Base-by-base conservation (phyloP, 1,284 basidiomycete species). In the Coniophora puteana region DNA sequence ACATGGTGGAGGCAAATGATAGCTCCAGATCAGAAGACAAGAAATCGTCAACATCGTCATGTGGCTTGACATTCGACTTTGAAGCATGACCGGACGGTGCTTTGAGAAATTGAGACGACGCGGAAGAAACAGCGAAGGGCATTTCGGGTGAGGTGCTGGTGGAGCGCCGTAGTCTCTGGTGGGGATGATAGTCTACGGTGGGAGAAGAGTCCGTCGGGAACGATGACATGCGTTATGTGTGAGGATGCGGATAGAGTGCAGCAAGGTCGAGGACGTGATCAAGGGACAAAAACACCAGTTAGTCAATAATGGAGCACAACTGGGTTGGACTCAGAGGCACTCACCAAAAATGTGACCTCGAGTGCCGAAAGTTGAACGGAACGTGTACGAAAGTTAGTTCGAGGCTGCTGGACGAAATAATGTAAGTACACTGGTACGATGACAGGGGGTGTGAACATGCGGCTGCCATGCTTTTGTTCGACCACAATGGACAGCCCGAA, bases 1-100 rank as follows among this genome's bases (percentile, higher is more conserved):
- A 89, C 60, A 89, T 80, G 48, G 74, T 85, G 21, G 85, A 87
- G 11, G 84, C 84, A 56, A 89, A 89, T 13, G 86, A 89, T 30
- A 79, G 67, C 55, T 89, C 86, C 32, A 89, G 72, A 53, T 87
- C 82, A 11, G 80, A 83, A 21, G 78, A 78, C 34, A 81, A 69
- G 57, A 80, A 82, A 30, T 81, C 76, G 46, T 86, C 79, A 40
- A 78, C 58, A 40, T 83, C 78, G 52, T 77, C 71, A 43, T 59
- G 62, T 34, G 61, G 55, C 36, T 57, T 62, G 48, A 54, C 59
- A 41, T 58, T 57, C 35, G 61, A 67, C 58, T 78, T 77, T 51
- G 74, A 71, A 24, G 67, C 62, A 44, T 71, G 70, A 11, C 69
- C 68, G 30, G 70, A 57, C 25, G 80, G 78, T 18, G 76, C 71